These are phyloP conservation scores for Geotrichum klebahnii DNA, from an alignment of 1,139 yeast genomes.

Conservation along the genomic window DNA sequence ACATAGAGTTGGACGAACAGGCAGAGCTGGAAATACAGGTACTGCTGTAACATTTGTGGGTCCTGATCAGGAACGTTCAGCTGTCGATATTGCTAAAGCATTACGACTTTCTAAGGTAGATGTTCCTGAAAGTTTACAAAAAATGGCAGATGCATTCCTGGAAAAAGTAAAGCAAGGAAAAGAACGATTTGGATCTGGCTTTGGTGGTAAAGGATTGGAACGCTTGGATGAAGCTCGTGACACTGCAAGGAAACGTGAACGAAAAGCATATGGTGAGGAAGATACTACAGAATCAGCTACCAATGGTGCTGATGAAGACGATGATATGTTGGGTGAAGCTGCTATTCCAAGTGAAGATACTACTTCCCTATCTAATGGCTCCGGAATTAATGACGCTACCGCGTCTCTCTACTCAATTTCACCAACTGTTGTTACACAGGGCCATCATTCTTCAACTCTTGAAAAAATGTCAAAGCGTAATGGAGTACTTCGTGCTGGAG, in stretches of 20 bases:
- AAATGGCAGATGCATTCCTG: slow-evolving; percentile 55
- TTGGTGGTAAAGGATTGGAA: slow-evolving; percentile 91
- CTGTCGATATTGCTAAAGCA: slow-evolving; percentile 64
- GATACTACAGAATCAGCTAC: slow-evolving; percentile 29
- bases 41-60: slow-evolving; percentile 72
- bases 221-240: slow-evolving; percentile 69
- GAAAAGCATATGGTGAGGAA: slow-evolving; percentile 40
- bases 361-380: neutral
- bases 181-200: slow-evolving; percentile 67
- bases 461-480: slow-evolving; percentile 14
- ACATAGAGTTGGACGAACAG: slow-evolving; percentile 95
- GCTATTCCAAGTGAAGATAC: neutral
- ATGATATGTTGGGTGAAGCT: slow-evolving; percentile 21
- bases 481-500: slow-evolving; percentile 40
- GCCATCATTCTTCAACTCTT: slow-evolving; percentile 18
- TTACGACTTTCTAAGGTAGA: slow-evolving; percentile 52
- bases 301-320: slow-evolving; percentile 32
- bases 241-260: slow-evolving; percentile 50
- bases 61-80: slow-evolving; percentile 57
- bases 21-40: slow-evolving; percentile 81
- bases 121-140: slow-evolving; percentile 51
- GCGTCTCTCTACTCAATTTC: slow-evolving; percentile 10
- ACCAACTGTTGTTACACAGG: slow-evolving; percentile 18
- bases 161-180: slow-evolving; percentile 65
- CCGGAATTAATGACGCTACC: slow-evolving; percentile 2